These are phyloP conservation scores for Ogataea nitratoaversa DNA, from an alignment of 805 yeast genomes.

Conservation along the genomic window DNA sequence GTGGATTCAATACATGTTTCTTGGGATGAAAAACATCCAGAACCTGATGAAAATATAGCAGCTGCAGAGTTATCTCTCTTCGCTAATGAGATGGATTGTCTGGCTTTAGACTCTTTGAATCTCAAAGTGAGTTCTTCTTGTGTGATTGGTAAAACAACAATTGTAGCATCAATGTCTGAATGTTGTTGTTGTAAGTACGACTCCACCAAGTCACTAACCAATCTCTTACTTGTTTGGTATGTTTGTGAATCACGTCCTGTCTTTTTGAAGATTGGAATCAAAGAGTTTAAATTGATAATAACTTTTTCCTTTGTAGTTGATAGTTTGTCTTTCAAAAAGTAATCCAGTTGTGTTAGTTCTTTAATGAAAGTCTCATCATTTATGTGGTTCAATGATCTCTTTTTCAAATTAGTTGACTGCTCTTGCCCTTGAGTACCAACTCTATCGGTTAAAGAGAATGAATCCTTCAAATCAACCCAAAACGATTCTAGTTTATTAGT, in stretches of 20 bases:
- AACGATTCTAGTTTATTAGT: conserved; percentile 31
- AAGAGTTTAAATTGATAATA: conserved; percentile 39
- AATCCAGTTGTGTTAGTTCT: conserved; percentile 46
- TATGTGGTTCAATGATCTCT: conserved; percentile 30
- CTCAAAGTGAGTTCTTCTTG: conserved; percentile 21
- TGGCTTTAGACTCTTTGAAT: conserved; percentile 8
- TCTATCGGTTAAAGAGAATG: conserved; percentile 9
- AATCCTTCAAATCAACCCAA: conserved; percentile 34
- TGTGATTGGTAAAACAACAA: conserved; percentile 31
- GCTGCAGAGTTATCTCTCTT: conserved; percentile 18
- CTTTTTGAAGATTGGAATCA: conserved; percentile 37
- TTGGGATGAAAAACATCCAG: conserved; percentile 37
- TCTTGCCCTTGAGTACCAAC: conserved; percentile 3
- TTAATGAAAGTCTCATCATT: conserved; percentile 45
- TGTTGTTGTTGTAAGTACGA: conserved; percentile 14
- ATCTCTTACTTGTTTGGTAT: conserved; percentile 34
- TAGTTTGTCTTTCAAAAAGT: conserved; percentile 28
- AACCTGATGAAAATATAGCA: conserved; percentile 9
- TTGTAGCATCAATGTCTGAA: conserved; percentile 26
- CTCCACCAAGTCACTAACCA: conserved; percentile 30
- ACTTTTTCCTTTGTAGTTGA: conserved; percentile 23
- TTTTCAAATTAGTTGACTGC: conserved; percentile 8
- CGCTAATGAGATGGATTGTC: conserved; percentile 12
- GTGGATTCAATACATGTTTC: conserved; percentile 46
- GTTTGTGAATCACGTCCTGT: conserved; percentile 41